Evolutionary conservation across 306 rosid genomes (phyloP), one percentile per base, ranked within the genome.

Genomic region (Cercis canadensis): DNA sequence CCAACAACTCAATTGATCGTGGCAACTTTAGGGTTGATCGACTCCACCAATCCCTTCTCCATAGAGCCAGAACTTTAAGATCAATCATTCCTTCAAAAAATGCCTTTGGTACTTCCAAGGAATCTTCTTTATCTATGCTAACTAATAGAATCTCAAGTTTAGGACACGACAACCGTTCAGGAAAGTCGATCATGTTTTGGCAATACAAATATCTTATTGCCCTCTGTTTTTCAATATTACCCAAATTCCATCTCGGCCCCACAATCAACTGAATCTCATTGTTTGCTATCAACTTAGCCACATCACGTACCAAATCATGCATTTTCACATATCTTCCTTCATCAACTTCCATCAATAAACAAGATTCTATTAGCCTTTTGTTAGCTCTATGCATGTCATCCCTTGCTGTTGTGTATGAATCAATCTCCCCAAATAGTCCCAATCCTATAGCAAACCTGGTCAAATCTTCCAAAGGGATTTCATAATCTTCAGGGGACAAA

Each of bases 361-460:
- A 60, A 37, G 15, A 39, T 1, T 24, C 29, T 24, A 24, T 24
- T 24, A 24, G 29, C 29, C 3, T 24, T 15, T 60, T 49, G 2
- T 15, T 39, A 17, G 31, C 43, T 1, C 8, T 0, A 5, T 17
- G 4, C 10, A 8, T 8, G 3, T 34, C 0, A 0, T 32, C 65
- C 13, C 1, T 32, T 40, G 13, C n/a, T 14, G 2, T 0, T 14
- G 8, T 0, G 0, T 36, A 8, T 6, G 0, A 4, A 5, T 6
- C 11, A 32, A 12, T 2, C 11, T 32, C 49, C 14, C 29, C 49
- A 17, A 17, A 11, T 36, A 36, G 13, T 7, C 46, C 31, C 2
- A 16, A 0, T 11, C 65, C 65, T 9, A 14, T 16, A 2, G 0
- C 29, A 60, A 7, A 16, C 16, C 47, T 34, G 14, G 8, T 7